phyloP scores from a whole-genome alignment of 2,329 filamentous ascomycete genomes.

The Apiospora rasikravindrae region DNA sequence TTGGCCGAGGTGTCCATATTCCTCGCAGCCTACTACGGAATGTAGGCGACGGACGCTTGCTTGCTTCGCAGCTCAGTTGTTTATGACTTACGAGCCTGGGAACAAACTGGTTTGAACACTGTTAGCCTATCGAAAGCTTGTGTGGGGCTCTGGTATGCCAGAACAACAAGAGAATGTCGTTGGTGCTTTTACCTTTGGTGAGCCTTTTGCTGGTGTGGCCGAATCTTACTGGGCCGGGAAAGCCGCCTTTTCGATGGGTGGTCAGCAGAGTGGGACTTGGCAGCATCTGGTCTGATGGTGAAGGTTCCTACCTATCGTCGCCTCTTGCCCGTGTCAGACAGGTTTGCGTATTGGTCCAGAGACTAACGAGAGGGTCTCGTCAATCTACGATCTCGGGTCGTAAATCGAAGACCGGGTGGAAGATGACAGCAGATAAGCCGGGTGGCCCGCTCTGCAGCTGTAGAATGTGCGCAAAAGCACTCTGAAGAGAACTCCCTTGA shows the following conservation, averaged over 20 bases:
- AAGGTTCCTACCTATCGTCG: not conserved
- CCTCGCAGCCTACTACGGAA: slow-evolving; percentile 20
- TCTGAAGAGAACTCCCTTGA: not conserved
- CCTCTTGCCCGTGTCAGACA: not conserved
- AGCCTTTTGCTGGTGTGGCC: not conserved
- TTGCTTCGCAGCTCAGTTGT: not conserved
- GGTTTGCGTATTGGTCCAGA: not conserved
- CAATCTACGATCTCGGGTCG: not conserved
- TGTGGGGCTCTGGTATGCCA: not conserved
- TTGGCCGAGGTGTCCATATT: slow-evolving; percentile 31
- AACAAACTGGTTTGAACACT: not conserved
- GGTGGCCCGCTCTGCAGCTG: not conserved
- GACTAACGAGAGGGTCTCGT: not conserved
- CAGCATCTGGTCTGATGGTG: not conserved
- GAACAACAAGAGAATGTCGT: slow-evolving; percentile 22
- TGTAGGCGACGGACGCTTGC: not conserved
- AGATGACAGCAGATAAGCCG: not conserved
- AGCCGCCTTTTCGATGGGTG: not conserved
- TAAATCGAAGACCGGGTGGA: not conserved
- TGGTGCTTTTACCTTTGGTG: not conserved
- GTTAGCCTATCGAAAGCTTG: not conserved
- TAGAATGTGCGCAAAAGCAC: not conserved
- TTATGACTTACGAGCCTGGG: not conserved
- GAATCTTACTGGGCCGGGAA: not conserved
- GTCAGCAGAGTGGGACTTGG: slow-evolving; percentile 2